phyloP scores from a whole-genome alignment of 305 asterid species.

The Striga hermonthica region DNA sequence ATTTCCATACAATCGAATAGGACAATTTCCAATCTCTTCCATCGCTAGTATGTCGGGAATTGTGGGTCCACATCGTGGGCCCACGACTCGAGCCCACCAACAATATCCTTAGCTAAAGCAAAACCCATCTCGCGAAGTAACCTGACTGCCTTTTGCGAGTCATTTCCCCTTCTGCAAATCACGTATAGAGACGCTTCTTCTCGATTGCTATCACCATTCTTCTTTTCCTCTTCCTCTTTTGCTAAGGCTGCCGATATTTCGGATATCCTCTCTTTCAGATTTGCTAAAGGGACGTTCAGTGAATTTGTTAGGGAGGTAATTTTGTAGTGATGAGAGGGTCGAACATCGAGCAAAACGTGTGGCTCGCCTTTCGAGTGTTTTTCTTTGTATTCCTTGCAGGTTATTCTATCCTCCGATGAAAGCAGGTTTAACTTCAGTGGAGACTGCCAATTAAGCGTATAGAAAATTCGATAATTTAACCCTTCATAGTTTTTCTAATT shows the following conservation, averaged over 20 bases:
- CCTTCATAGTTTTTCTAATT: too few relatives aligned
- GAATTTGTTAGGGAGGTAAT: slow-evolving; percentile 76
- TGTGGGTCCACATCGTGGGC: slow-evolving; percentile 69
- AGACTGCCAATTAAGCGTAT: slow-evolving; percentile 32
- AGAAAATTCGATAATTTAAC: too few relatives aligned
- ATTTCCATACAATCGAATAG: too few relatives aligned
- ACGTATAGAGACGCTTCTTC: slow-evolving; percentile 53
- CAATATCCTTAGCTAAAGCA: slow-evolving; percentile 71
- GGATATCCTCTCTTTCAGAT: slow-evolving; percentile 54
- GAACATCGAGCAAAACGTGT: slow-evolving; percentile 49
- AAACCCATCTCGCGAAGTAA: slow-evolving; percentile 62
- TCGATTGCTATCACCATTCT: slow-evolving; percentile 13
- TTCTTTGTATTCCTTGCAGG: slow-evolving; percentile 47
- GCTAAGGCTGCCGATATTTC: slow-evolving; percentile 56
- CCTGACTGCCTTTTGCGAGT: slow-evolving; percentile 84
- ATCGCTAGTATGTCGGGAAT: slow-evolving; percentile 64
- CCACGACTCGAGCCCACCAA: slow-evolving; percentile 91
- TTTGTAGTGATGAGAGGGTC: slow-evolving; percentile 65
- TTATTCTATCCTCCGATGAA: slow-evolving; percentile 47
- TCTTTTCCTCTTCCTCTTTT: slow-evolving; percentile 31
- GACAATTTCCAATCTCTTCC: too few relatives aligned
- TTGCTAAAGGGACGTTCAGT: slow-evolving; percentile 45
- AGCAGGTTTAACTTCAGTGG: slow-evolving; percentile 48
- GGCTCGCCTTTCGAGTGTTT: slow-evolving; percentile 36
- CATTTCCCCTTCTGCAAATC: slow-evolving; percentile 87